Evolutionary conservation across 306 rosid species (phyloP).

Genomic region (Begonia loranthoides): DNA sequence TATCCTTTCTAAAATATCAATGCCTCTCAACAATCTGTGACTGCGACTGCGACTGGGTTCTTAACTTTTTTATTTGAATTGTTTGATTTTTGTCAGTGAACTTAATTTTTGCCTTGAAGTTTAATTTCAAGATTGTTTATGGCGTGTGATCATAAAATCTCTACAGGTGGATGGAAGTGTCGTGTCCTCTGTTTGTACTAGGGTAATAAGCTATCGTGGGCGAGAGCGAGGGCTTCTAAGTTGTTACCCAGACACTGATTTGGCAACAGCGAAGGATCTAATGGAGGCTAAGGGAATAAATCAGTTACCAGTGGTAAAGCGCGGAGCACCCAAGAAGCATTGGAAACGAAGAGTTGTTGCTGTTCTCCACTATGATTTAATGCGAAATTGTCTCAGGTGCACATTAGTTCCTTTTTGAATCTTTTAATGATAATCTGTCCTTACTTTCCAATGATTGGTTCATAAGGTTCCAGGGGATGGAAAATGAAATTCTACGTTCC

Average conservation of each 20-base stretch:
- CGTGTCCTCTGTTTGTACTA: slow-evolving; percentile 81
- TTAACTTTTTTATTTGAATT: too few species aligned
- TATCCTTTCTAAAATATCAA: too few species aligned
- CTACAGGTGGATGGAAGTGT: slow-evolving; percentile 42
- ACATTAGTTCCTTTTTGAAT: slow-evolving; percentile 5
- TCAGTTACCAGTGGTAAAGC: slow-evolving; percentile 91
- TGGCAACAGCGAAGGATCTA: slow-evolving; percentile 79
- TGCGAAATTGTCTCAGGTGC: slow-evolving; percentile 73
- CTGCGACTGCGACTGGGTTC: too few species aligned
- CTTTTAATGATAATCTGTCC: too few species aligned
- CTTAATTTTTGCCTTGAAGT: too few species aligned
- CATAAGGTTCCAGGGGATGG: too few species aligned
- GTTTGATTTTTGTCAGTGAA: too few species aligned
- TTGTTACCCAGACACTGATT: slow-evolving; percentile 63
- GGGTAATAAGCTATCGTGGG: slow-evolving; percentile 73
- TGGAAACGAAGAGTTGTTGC: slow-evolving; percentile 61
- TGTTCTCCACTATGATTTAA: slow-evolving; percentile 63
- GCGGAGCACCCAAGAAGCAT: slow-evolving; percentile 26
- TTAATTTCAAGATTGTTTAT: too few species aligned
- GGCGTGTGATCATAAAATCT: too few species aligned
- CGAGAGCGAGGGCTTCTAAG: slow-evolving; percentile 65
- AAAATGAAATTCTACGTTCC: too few species aligned
- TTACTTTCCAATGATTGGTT: too few species aligned
- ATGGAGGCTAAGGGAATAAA: slow-evolving; percentile 92
- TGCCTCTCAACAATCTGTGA: too few species aligned